Evolutionary conservation across 192 early-diverging fungal species (phyloP).

Genomic region (Podila epigama): DNA sequence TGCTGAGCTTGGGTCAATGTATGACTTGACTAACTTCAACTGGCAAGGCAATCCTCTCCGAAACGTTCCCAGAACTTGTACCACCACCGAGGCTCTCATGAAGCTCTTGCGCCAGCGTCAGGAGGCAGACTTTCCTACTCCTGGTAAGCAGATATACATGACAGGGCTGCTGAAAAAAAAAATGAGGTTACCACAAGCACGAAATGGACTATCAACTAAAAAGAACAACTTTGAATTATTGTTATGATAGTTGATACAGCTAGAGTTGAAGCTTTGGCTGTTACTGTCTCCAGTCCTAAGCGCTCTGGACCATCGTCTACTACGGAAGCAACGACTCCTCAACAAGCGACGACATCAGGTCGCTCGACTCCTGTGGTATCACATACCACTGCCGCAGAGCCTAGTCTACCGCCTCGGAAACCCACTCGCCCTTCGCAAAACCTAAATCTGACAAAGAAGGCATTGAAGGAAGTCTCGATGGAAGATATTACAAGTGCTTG

Average conservation of each 20-base stretch:
- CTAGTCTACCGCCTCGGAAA: neutral
- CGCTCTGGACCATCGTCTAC: neutral
- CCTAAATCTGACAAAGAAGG: conserved; percentile 53
- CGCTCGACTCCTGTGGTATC: neutral
- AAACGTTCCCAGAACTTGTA: conserved; percentile 42
- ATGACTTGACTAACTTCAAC: conserved; percentile 49
- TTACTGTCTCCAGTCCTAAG: neutral
- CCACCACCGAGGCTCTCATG: conserved; percentile 50
- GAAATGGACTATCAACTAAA: no score
- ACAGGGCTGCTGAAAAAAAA: neutral
- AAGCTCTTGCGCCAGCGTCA: conserved; percentile 51
- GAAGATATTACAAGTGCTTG: conserved; percentile 38
- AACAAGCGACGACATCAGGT: neutral
- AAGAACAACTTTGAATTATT: neutral
- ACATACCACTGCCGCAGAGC: neutral
- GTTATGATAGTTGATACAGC: conserved; percentile 16
- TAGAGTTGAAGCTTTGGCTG: conserved; percentile 28
- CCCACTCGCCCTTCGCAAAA: conserved; percentile 22
- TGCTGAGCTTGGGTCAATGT: conserved; percentile 52
- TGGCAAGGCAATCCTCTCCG: conserved; percentile 62
- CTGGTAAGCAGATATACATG: conserved; percentile 6
- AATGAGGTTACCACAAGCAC: no score
- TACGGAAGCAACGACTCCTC: neutral
- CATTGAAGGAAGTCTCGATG: conserved; percentile 30
- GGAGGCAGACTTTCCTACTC: conserved; percentile 25